Conservation (phyloP, 148 eudicot species). For the Camellia sinensis region DNA sequence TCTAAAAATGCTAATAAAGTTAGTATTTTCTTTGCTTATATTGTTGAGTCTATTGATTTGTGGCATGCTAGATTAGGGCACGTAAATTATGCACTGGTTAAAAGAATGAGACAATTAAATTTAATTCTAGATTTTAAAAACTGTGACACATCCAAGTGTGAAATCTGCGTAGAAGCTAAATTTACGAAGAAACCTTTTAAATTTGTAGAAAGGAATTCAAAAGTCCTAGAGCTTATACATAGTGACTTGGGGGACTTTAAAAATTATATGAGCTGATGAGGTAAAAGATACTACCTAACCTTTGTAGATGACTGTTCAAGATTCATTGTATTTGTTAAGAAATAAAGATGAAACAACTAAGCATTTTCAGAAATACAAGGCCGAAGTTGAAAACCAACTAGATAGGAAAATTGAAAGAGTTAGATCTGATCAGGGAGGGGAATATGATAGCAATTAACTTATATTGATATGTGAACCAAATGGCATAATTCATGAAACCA, state of each 20-base stretch:
- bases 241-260: background rate
- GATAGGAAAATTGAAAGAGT: constrained; percentile 9
- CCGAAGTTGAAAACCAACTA: constrained; percentile 14
- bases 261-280: background rate
- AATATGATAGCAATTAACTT: background rate
- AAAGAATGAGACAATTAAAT: background rate
- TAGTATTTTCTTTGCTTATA: background rate
- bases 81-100: background rate
- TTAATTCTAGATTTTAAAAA: background rate
- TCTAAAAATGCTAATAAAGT: background rate
- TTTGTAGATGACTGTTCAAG: background rate
- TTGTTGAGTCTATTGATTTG: background rate
- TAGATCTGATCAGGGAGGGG: constrained; percentile 8
- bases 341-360: constrained; percentile 1
- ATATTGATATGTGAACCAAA: background rate
- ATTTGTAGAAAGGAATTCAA: background rate
- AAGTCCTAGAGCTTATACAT: background rate
- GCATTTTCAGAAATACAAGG: background rate
- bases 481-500: constrained; percentile 16
- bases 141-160: no score
- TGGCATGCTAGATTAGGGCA: constrained; percentile 7
- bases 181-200: background rate
- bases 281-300: background rate
- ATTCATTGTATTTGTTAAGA: background rate
- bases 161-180: background rate